These are phyloP conservation scores for Alternaria ethzedia DNA, from an alignment of 2,329 filamentous ascomycete species.

Conservation along the genomic window DNA sequence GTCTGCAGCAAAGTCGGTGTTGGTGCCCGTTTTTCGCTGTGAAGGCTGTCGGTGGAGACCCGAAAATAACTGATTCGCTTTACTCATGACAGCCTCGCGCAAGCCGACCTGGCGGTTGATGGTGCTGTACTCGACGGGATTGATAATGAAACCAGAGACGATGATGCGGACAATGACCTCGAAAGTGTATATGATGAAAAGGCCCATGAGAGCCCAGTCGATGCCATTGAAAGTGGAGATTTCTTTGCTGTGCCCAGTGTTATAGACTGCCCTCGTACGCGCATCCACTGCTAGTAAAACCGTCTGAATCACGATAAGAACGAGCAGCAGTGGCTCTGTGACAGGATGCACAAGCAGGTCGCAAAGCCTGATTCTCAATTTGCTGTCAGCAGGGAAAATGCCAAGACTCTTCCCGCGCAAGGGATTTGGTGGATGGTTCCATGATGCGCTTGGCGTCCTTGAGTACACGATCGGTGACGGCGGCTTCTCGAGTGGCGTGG, in stretches of 20 bases:
- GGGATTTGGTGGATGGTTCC: conserved; percentile 67
- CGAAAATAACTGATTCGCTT: conserved; percentile 75
- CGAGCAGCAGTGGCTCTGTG: conserved; percentile 83
- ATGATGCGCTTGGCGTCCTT: conserved; percentile 49
- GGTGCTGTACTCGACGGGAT: conserved; percentile 89
- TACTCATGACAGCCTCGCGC: conserved; percentile 74
- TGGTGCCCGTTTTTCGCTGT: conserved; percentile 57
- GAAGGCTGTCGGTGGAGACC: conserved; percentile 79
- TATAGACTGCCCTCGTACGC: conserved; percentile 70
- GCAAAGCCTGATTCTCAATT: conserved; percentile 75
- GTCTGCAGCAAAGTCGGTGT: conserved; percentile 37
- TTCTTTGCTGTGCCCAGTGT: conserved; percentile 58
- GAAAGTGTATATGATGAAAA: conserved; percentile 89
- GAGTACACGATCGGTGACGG: conserved; percentile 38
- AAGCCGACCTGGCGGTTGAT: conserved; percentile 80
- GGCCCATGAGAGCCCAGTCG: conserved; percentile 79
- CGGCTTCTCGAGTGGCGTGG: conserved; percentile 47
- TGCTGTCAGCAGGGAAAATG: conserved; percentile 80
- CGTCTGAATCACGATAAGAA: conserved; percentile 87
- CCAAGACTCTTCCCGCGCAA: conserved; percentile 85
- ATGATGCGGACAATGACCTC: conserved; percentile 84
- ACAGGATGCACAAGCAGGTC: conserved; percentile 84
- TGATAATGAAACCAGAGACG: conserved; percentile 91
- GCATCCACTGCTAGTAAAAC: conserved; percentile 87
- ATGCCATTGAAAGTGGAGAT: conserved; percentile 71